Conservation (phyloP, 2,329 filamentous ascomycete species). For the Paramyrothecium roridum region DNA sequence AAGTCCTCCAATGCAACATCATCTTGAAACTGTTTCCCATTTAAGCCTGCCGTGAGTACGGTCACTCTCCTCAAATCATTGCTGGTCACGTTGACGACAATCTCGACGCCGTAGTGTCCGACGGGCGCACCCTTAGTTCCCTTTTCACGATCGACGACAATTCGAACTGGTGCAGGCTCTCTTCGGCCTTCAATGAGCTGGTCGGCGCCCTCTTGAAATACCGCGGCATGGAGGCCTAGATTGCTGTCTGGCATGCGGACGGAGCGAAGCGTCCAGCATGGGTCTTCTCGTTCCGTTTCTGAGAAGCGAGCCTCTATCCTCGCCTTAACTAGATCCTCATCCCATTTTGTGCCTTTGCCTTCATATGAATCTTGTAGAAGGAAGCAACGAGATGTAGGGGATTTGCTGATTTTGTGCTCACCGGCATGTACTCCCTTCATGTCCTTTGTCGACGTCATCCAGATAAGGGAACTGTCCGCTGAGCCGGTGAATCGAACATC, state of each 20-base stretch:
- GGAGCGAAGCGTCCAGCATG: constrained; percentile 76
- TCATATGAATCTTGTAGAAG: constrained; percentile 73
- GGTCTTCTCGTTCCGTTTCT: constrained; percentile 77
- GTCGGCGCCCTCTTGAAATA: constrained; percentile 68
- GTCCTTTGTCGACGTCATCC: constrained; percentile 64
- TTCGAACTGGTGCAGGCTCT: constrained; percentile 65
- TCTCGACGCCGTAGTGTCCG: constrained; percentile 67
- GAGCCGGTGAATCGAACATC: constrained; percentile 74
- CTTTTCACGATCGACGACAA: constrained; percentile 69
- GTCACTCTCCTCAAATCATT: constrained; percentile 48
- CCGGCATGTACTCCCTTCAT: constrained; percentile 53
- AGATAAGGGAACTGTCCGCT: constrained; percentile 59
- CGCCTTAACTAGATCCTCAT: constrained; percentile 84
- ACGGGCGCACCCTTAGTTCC: constrained; percentile 64
- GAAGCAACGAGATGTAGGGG: constrained; percentile 64
- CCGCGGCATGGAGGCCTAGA: constrained; percentile 60
- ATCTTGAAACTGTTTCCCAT: constrained; percentile 71
- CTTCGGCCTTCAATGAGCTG: constrained; percentile 61
- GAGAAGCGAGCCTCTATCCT: constrained; percentile 81
- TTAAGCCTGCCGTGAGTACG: constrained; percentile 57
- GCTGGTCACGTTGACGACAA: constrained; percentile 61
- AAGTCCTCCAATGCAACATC: constrained; percentile 72
- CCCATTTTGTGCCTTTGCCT: constrained; percentile 70
- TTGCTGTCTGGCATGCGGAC: constrained; percentile 60
- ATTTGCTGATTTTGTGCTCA: constrained; percentile 36